A percentile compares a stretch with the other conserved stretches of the same genome.
Conservation (phyloP, 2,329 filamentous ascomycete species). For the Ceratocystis cubensis region DNA sequence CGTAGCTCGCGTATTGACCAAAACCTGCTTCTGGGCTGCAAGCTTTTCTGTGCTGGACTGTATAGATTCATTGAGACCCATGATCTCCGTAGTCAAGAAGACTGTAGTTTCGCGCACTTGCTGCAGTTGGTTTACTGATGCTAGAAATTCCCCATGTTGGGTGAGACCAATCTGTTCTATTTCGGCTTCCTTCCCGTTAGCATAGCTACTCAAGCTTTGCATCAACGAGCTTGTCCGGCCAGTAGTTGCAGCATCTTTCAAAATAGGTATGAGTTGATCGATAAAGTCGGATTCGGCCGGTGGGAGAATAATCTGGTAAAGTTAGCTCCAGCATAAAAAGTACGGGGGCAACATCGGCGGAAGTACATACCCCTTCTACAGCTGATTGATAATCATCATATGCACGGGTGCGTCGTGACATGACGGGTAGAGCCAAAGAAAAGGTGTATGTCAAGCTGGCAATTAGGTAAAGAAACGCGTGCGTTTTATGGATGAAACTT, state of each 20-base stretch:
- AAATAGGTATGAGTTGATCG: slow-evolving; percentile 84
- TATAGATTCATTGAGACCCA: slow-evolving; percentile 87
- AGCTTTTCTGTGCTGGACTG: slow-evolving; percentile 89
- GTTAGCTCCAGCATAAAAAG: slow-evolving; percentile 10
- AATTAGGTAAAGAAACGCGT: too few relatives aligned
- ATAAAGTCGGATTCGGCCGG: slow-evolving; percentile 88
- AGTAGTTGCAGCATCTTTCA: slow-evolving; percentile 77
- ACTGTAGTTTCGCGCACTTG: slow-evolving; percentile 84
- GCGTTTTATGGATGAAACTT: background rate
- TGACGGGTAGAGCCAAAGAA: slow-evolving; percentile 22
- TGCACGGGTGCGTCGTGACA: slow-evolving; percentile 36
- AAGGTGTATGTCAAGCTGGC: too few relatives aligned
- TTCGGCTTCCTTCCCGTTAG: slow-evolving; percentile 73
- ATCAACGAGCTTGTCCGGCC: slow-evolving; percentile 17
- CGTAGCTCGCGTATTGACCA: slow-evolving; percentile 84
- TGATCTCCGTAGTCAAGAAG: slow-evolving; percentile 74
- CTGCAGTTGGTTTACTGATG: slow-evolving; percentile 87
- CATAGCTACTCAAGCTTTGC: slow-evolving; percentile 45
- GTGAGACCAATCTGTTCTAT: slow-evolving; percentile 91
- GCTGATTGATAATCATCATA: slow-evolving; percentile 38
- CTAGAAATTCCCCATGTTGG: slow-evolving; percentile 93
- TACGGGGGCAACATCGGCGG: slow-evolving; percentile 22
- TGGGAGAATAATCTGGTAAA: slow-evolving; percentile 70
- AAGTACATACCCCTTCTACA: slow-evolving; percentile 32
- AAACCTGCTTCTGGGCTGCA: slow-evolving; percentile 82